Evolutionary conservation across 768 basidiomycete species (phyloP).

Genomic region (Suillus fuscotomentosus): DNA sequence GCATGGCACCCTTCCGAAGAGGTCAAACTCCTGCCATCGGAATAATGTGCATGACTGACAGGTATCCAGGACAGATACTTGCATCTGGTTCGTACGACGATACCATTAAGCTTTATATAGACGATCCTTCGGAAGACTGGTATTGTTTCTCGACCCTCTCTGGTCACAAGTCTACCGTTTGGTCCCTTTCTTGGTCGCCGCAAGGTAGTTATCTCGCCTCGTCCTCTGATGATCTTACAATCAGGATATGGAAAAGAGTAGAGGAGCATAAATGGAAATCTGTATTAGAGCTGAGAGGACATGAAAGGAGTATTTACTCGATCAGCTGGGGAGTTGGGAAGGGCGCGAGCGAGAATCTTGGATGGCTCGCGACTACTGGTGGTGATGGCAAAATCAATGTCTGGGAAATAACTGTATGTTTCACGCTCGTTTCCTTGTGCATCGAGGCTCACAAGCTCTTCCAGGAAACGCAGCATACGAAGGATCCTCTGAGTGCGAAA

Average conservation of each 20-base stretch:
- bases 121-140: constrained; percentile 96
- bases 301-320: constrained; percentile 78
- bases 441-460: constrained; percentile 5
- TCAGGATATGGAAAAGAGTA: constrained; percentile 81
- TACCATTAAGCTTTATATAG: constrained; percentile 88
- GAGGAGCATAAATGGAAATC: constrained; percentile 63
- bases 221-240: constrained; percentile 80
- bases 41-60: constrained; percentile 14
- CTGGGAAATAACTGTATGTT: constrained; percentile 69
- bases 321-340: constrained; percentile 65
- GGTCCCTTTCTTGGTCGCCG: constrained; percentile 84
- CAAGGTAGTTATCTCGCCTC: constrained; percentile 80
- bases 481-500: constrained; percentile 31
- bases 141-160: constrained; percentile 78
- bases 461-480: constrained; percentile 7
- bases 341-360: constrained; percentile 42
- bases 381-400: constrained; percentile 83
- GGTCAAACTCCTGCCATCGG: constrained; percentile 39
- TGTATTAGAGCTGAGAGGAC: constrained; percentile 57
- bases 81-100: constrained; percentile 98
- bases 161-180: constrained; percentile 87
- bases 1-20: constrained; percentile 96
- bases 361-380: constrained; percentile 84
- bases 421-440: background rate
- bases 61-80: constrained; percentile 62